Evolutionary conservation across 495 filamentous ascomycete species (phyloP), one percentile per base, ranked within the genome.

Genomic region (Rostrohypoxylon terebratum): DNA sequence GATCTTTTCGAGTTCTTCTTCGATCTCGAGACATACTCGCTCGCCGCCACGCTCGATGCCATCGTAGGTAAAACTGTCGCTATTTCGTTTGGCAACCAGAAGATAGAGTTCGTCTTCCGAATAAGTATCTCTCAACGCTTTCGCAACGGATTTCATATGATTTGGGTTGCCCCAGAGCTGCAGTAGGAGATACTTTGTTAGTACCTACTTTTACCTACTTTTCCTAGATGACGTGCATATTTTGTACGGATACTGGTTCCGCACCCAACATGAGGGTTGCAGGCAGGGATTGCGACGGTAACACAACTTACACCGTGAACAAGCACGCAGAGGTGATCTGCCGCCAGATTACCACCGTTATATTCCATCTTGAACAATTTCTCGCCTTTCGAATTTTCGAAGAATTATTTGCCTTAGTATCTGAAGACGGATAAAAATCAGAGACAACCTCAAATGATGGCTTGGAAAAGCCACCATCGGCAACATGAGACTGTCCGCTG

Each of bases 151-250:
- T 31, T 87, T 84, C 77, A 98, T 86, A 80, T 98, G 96, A 48
- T 85, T 83, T 9, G 95, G 94, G 75, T 97, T 97, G 14, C 95
- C 95, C 96, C 96, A 97, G 67, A 97, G 87, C 93, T 93, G 66
- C 14, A 16, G 11, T 38, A 14, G 3, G 61, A 50, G 21, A 45
- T 47, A 13, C 6, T 13, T 28, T 48, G 69, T 76, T 54, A 81
- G 82, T 57, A 63, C 65, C 31, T 38, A 34, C 54, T 8, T 28
- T 57, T 51, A 63, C 38, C 53, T 21, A 38, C 38, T 57, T 31
- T 57, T 51, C 60, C 38, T 31, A 38, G 21, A 57, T 57, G 53
- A 57, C 53, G 53, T 57, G 53, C 53, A 57, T 38, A 38, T 55
- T 16, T 25, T 25, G 21, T 50, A 55, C 11, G 6, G 31, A 55